A percentile compares a stretch with the other conserved stretches of the same genome.
These are phyloP conservation scores for Metschnikowia similis DNA, from an alignment of 805 yeast genomes.

Conservation along the genomic window DNA sequence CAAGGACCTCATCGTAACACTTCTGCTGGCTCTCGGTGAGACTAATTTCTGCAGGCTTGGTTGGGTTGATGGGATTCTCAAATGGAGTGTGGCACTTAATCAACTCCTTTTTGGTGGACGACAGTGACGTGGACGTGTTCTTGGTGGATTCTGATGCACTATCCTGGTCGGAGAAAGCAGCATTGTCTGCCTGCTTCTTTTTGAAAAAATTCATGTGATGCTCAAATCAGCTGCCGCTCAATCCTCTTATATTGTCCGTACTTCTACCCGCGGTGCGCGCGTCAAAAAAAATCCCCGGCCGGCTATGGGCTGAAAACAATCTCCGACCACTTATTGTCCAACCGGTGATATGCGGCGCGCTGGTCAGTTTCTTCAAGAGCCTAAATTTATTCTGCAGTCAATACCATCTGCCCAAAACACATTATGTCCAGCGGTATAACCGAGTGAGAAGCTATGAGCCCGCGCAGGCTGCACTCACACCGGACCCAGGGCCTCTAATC, in stretches of 20 bases:
- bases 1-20: conserved; percentile 27
- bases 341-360: no score
- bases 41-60: conserved; percentile 27
- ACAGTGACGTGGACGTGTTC: conserved; percentile 11
- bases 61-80: conserved; percentile 34
- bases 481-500: not conserved
- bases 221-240: not conserved
- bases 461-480: not conserved
- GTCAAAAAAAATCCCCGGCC: not conserved
- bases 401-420: not conserved
- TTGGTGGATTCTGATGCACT: conserved; percentile 14
- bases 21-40: conserved; percentile 28
- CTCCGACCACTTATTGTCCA: not conserved
- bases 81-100: conserved; percentile 38
- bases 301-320: not conserved
- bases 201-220: conserved; percentile 13
- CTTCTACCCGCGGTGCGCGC: not conserved
- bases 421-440: not conserved
- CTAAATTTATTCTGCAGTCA: not conserved
- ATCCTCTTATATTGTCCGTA: not conserved
- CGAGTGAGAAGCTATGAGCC: not conserved
- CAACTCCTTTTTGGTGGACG: conserved; percentile 18
- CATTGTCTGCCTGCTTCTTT: conserved; percentile 7
- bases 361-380: no score
- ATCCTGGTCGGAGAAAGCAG: conserved; percentile 11